These are phyloP conservation scores for Dovyalis caffra DNA, from an alignment of 345 rosid species.

Conservation along the genomic window DNA sequence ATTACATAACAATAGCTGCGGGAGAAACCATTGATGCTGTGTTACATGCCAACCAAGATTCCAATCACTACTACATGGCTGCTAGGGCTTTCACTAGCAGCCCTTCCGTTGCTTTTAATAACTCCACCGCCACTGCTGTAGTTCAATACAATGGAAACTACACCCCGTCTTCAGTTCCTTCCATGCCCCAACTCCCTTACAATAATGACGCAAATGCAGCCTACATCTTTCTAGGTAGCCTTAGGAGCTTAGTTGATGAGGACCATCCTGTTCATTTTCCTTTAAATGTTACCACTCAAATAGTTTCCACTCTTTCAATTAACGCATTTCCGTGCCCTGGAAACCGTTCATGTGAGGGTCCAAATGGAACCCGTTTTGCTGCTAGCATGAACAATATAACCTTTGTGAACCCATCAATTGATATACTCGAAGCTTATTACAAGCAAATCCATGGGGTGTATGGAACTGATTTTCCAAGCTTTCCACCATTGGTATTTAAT, in stretches of 20 bases:
- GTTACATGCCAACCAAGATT: slow-evolving; percentile 24
- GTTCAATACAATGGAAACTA: slow-evolving; percentile 38
- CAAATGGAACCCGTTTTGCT: not conserved
- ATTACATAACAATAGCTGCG: slow-evolving; percentile 21
- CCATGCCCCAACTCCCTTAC: slow-evolving; percentile 11
- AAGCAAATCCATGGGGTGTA: slow-evolving; percentile 1
- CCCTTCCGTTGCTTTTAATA: slow-evolving; percentile 7
- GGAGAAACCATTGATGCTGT: slow-evolving; percentile 40
- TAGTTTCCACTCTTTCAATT: not conserved
- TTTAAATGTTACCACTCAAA: not conserved
- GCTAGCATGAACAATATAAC: slow-evolving; percentile 26
- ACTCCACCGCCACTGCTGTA: slow-evolving; percentile 28
- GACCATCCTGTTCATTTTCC: slow-evolving; percentile 18
- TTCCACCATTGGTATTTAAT: slow-evolving; percentile 13
- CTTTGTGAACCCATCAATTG: slow-evolving; percentile 1
- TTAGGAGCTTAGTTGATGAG: slow-evolving; percentile 8
- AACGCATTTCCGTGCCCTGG: not conserved
- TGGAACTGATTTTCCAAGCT: slow-evolving; percentile 3
- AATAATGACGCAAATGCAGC: slow-evolving; percentile 12
- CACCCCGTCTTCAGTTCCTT: not conserved
- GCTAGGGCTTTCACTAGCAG: not conserved
- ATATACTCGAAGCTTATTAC: slow-evolving; percentile 20
- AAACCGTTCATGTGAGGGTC: slow-evolving; percentile 12
- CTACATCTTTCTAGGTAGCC: not conserved
- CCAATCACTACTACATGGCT: slow-evolving; percentile 15